phyloP scores from a whole-genome alignment of 768 basidiomycete species.

The Russula griseocarnosa region DNA sequence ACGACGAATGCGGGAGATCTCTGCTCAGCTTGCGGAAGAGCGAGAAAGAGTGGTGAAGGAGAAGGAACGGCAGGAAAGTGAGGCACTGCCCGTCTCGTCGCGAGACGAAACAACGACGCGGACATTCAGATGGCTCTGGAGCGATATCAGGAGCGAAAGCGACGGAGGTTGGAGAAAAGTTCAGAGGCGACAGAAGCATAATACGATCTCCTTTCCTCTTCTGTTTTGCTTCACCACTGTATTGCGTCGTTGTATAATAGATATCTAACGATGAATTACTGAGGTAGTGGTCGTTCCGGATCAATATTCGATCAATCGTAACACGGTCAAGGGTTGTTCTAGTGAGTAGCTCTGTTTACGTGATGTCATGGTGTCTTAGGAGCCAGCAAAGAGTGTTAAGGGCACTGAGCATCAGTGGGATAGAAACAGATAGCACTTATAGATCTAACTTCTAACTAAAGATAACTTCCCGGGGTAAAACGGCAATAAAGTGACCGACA shows the following conservation, averaged over 20 bases:
- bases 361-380: too few species aligned
- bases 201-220: background rate
- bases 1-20: constrained; percentile 73
- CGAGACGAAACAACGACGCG: constrained; percentile 71
- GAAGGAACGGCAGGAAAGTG: constrained; percentile 56
- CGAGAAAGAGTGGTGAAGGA: constrained; percentile 53
- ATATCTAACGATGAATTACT: background rate
- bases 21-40: constrained; percentile 75
- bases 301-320: too few species aligned
- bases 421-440: too few species aligned
- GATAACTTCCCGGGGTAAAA: too few species aligned
- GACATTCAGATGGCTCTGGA: constrained; percentile 70
- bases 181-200: constrained; percentile 3
- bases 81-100: constrained; percentile 60
- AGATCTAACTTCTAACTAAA: too few species aligned
- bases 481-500: too few species aligned
- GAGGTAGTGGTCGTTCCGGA: too few species aligned
- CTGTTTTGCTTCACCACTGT: background rate
- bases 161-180: constrained; percentile 56
- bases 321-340: too few species aligned
- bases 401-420: too few species aligned
- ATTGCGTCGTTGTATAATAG: background rate
- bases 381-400: too few species aligned
- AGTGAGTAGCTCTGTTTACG: too few species aligned
- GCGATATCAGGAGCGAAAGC: constrained; percentile 76